phyloP scores from a whole-genome alignment of 2,329 filamentous ascomycete genomes.

The Beauveria sp. region DNA sequence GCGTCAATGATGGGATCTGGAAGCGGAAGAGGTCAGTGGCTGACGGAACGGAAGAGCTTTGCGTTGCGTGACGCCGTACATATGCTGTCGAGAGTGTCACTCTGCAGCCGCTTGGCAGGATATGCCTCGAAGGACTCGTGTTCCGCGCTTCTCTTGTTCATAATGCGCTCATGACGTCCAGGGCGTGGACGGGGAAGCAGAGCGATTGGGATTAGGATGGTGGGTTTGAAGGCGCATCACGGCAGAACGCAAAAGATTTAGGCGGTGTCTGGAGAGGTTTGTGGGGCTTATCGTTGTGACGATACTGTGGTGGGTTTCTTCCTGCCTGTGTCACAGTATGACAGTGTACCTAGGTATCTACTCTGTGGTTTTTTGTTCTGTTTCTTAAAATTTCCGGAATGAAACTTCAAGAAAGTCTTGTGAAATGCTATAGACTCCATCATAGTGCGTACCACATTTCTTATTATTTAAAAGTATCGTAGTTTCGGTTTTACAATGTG shows the following conservation, averaged over 20 bases:
- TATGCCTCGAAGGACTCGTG: conserved; percentile 19
- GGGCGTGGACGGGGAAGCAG: conserved; percentile 1
- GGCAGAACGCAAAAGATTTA: conserved; percentile 27
- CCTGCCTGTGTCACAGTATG: too few relatives aligned
- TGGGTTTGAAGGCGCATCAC: not conserved
- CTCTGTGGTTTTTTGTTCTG: too few relatives aligned
- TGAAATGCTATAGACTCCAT: too few relatives aligned
- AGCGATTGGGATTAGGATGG: conserved; percentile 10
- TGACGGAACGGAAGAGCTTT: too few relatives aligned
- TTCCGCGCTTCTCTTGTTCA: conserved; percentile 27
- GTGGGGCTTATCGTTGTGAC: conserved; percentile 17
- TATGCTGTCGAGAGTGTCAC: conserved; percentile 16
- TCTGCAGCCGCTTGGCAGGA: conserved; percentile 20
- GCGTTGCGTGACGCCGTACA: conserved; percentile 16
- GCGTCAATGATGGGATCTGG: conserved; percentile 22
- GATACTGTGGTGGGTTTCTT: conserved; percentile 9
- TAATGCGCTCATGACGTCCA: conserved; percentile 15
- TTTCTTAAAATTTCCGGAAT: too few relatives aligned
- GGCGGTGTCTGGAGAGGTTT: conserved; percentile 27
- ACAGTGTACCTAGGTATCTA: too few relatives aligned
- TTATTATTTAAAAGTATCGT: too few relatives aligned
- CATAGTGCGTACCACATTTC: too few relatives aligned
- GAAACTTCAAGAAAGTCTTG: too few relatives aligned
- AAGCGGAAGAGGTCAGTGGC: conserved; percentile 11
- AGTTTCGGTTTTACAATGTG: too few relatives aligned